phyloP scores from a whole-genome alignment of 768 basidiomycete genomes.

The Mycena albidolilacea region DNA sequence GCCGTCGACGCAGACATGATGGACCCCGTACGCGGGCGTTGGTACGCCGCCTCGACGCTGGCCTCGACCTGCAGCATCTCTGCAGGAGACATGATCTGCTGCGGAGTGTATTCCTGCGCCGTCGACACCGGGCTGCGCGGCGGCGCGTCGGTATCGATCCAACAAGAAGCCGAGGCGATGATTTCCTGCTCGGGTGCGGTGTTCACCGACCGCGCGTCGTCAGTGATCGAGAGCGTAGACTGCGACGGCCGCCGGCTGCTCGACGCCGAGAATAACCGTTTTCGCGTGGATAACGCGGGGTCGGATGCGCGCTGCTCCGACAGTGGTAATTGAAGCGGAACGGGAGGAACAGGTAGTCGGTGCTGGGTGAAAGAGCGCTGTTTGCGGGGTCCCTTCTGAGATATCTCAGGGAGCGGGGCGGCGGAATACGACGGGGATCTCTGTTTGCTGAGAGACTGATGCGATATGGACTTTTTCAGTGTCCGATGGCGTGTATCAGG shows the following conservation, averaged over 20 bases:
- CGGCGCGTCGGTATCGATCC: slow-evolving; percentile 64
- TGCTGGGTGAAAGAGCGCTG: slow-evolving; percentile 77
- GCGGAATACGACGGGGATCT: slow-evolving; percentile 49
- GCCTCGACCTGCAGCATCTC: slow-evolving; percentile 76
- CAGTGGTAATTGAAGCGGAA: slow-evolving; percentile 58
- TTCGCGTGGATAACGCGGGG: slow-evolving; percentile 52
- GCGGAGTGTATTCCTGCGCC: slow-evolving; percentile 67
- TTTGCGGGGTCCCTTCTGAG: slow-evolving; percentile 60
- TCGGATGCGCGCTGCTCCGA: slow-evolving; percentile 48
- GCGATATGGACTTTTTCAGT: slow-evolving; percentile 70
- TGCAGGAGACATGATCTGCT: slow-evolving; percentile 78
- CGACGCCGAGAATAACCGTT: slow-evolving; percentile 76
- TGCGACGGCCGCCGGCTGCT: slow-evolving; percentile 67
- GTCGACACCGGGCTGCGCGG: slow-evolving; percentile 53
- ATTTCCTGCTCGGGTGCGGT: slow-evolving; percentile 42
- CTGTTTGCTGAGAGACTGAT: slow-evolving; percentile 65
- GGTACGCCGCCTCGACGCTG: slow-evolving; percentile 53
- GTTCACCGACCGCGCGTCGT: slow-evolving; percentile 64
- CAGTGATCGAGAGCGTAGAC: slow-evolving; percentile 55
- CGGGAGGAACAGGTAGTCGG: slow-evolving; percentile 67
- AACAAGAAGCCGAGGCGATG: slow-evolving; percentile 53
- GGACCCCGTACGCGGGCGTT: slow-evolving; percentile 52
- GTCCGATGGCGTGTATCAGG: slow-evolving; percentile 46
- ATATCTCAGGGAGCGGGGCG: slow-evolving; percentile 46
- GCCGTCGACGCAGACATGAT: slow-evolving; percentile 57